These are phyloP conservation scores for Thymus mandschuricus DNA, from an alignment of 257 asterid species.

Conservation along the genomic window DNA sequence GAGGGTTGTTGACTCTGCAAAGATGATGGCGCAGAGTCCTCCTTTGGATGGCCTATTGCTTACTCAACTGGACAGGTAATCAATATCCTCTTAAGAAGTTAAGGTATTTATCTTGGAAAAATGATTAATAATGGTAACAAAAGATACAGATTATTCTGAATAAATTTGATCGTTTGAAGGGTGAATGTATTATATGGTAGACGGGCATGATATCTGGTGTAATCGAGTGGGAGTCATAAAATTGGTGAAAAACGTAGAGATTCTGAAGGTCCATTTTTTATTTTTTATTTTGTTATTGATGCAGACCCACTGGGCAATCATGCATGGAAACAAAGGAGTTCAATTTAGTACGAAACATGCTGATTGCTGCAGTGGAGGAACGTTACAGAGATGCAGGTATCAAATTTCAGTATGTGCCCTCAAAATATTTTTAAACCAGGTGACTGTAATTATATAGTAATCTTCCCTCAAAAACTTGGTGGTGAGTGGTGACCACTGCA, in stretches of 20 bases:
- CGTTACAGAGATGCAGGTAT: slow-evolving; percentile 62
- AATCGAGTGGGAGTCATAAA: neutral
- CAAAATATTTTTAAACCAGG: neutral
- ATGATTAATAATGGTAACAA: neutral
- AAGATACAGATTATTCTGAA: neutral
- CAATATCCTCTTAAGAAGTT: neutral
- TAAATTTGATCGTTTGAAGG: neutral
- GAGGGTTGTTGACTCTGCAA: slow-evolving; percentile 52
- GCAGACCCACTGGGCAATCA: slow-evolving; percentile 53
- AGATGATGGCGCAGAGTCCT: slow-evolving; percentile 35
- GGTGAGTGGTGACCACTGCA: neutral
- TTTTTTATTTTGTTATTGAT: slow-evolving; percentile 4
- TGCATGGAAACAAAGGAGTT: slow-evolving; percentile 60
- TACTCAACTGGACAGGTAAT: slow-evolving; percentile 49
- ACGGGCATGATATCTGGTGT: neutral
- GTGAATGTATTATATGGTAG: neutral
- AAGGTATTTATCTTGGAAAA: neutral
- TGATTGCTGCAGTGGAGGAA: slow-evolving; percentile 54
- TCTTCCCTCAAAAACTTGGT: neutral
- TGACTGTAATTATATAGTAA: neutral
- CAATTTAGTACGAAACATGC: slow-evolving; percentile 51
- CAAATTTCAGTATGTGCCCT: neutral
- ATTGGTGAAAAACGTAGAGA: slow-evolving; percentile 1
- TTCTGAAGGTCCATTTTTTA: neutral
- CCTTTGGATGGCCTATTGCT: slow-evolving; percentile 31